Evolutionary conservation across 495 filamentous ascomycete species (phyloP).

Genomic region (Geopyxis carbonaria): DNA sequence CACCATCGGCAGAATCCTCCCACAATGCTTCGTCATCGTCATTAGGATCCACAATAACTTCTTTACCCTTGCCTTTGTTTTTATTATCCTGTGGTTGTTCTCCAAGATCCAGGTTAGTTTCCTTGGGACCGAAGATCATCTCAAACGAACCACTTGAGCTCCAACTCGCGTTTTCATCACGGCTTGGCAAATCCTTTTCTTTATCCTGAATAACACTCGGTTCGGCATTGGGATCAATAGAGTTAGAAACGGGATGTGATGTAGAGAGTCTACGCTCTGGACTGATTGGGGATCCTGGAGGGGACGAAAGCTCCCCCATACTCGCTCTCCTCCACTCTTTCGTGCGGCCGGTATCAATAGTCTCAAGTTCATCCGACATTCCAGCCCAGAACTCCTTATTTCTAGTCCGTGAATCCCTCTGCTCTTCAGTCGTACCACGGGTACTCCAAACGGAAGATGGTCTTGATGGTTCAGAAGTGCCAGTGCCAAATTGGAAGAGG

Average conservation of each 20-base stretch:
- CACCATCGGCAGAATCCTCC: slow-evolving; percentile 9
- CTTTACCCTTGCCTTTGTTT: slow-evolving; percentile 2
- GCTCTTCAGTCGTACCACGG: neutral
- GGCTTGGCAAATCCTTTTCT: slow-evolving; percentile 22
- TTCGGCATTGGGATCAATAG: neutral
- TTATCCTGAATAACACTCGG: slow-evolving; percentile 19
- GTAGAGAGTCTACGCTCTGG: too few relatives aligned
- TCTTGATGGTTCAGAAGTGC: slow-evolving; percentile 6
- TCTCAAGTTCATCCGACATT: neutral
- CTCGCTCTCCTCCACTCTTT: slow-evolving; percentile 1
- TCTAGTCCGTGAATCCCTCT: neutral
- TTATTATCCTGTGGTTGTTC: neutral
- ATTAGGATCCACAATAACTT: neutral
- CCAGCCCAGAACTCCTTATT: slow-evolving; percentile 6
- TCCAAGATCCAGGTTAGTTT: slow-evolving; percentile 4
- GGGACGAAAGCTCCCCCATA: neutral
- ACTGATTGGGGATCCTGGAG: neutral
- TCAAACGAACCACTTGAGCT: slow-evolving; percentile 2
- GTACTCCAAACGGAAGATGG: too few relatives aligned
- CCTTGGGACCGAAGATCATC: slow-evolving; percentile 6
- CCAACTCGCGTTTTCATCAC: slow-evolving; percentile 1
- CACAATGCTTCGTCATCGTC: slow-evolving; percentile 4
- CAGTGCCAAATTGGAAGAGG: slow-evolving; percentile 6
- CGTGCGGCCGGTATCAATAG: slow-evolving; percentile 2
- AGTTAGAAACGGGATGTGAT: neutral